Percentiles rank a stretch among this genome's conserved stretches.
These are phyloP conservation scores for Rugonectria rugulosa DNA, from an alignment of 2,329 filamentous ascomycete species.

Conservation along the genomic window DNA sequence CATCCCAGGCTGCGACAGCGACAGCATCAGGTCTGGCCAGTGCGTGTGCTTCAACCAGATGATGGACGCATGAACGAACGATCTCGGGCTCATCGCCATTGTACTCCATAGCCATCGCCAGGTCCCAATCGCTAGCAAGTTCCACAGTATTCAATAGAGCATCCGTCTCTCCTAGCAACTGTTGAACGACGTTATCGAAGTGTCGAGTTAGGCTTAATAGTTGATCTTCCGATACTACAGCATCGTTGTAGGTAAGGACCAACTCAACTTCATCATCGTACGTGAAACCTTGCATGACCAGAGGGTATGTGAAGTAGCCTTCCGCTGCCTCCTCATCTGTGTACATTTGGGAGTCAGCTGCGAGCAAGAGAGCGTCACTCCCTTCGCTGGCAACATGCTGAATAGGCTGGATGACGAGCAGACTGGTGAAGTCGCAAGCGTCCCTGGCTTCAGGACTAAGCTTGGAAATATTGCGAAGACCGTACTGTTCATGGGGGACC, in stretches of 20 bases:
- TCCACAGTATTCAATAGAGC: neutral
- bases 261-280: slow-evolving; percentile 25
- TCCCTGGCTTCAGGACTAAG: slow-evolving; percentile 13
- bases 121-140: neutral
- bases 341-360: neutral
- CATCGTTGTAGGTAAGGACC: slow-evolving; percentile 21
- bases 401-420: slow-evolving; percentile 40
- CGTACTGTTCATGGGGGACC: slow-evolving; percentile 30
- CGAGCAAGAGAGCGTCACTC: neutral
- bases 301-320: slow-evolving; percentile 36
- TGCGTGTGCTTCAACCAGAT: slow-evolving; percentile 24
- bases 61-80: slow-evolving; percentile 24
- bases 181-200: slow-evolving; percentile 2
- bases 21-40: slow-evolving; percentile 6
- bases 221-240: neutral
- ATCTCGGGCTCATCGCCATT: neutral
- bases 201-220: neutral
- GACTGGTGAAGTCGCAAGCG: slow-evolving; percentile 38
- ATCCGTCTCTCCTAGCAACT: neutral
- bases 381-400: neutral
- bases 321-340: slow-evolving; percentile 13
- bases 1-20: slow-evolving; percentile 40
- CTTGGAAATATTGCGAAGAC: no score
- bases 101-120: neutral
- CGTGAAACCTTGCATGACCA: slow-evolving; percentile 20